Evolutionary conservation across 495 filamentous ascomycete species (phyloP).

Genomic region (Xylaria acuta): DNA sequence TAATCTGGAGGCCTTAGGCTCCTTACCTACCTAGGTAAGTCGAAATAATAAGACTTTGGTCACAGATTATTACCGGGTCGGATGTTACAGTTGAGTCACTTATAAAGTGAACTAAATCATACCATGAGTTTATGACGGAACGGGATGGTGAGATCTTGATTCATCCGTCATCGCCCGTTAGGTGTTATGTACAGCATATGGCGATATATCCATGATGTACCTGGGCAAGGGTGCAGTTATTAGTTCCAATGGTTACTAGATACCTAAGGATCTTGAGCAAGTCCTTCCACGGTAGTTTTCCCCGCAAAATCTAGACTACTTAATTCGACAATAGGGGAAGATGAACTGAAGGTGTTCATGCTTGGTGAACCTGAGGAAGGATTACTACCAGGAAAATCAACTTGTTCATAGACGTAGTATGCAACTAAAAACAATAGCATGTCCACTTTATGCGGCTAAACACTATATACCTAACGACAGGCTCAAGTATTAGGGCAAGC

Average conservation of each 20-base stretch:
- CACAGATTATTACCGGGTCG: not conserved
- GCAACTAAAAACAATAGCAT: not conserved
- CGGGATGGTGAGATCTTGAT: not conserved
- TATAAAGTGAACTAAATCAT: not conserved
- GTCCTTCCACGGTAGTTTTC: not conserved
- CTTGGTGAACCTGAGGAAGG: not conserved
- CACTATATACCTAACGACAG: not conserved
- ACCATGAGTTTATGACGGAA: not conserved
- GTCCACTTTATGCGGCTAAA: conserved; percentile 21
- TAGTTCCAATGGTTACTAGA: too few species aligned
- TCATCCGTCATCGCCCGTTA: not conserved
- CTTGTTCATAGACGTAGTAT: not conserved
- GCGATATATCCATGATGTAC: not conserved
- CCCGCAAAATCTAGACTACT: not conserved
- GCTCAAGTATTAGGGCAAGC: not conserved
- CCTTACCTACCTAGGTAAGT: not conserved
- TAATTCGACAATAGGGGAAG: not conserved
- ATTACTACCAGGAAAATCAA: not conserved
- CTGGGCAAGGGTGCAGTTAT: too few species aligned
- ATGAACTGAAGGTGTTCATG: not conserved
- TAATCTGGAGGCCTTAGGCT: not conserved
- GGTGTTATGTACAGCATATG: not conserved
- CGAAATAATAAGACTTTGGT: not conserved
- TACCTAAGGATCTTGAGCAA: not conserved
- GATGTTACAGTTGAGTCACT: not conserved